Evolutionary conservation across 768 basidiomycete genomes (phyloP).

Genomic region (Lactifluus pinguis): DNA sequence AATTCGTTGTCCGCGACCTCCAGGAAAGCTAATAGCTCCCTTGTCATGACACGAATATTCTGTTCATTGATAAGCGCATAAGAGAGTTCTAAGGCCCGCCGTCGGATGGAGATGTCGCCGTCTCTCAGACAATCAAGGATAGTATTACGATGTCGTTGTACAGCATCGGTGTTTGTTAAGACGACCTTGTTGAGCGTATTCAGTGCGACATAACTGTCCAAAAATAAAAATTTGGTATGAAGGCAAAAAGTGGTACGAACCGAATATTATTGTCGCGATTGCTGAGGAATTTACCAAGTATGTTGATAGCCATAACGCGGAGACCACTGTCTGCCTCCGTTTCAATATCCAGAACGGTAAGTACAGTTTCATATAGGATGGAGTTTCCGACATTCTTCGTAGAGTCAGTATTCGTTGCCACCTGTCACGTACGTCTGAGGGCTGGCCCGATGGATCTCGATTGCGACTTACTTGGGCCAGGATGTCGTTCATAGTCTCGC

Average conservation of each 20-base stretch:
- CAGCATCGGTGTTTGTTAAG: slow-evolving; percentile 94
- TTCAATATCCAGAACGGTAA: slow-evolving; percentile 85
- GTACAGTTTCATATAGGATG: slow-evolving; percentile 94
- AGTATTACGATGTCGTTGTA: slow-evolving; percentile 95
- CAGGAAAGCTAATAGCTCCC: slow-evolving; percentile 91
- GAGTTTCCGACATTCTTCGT: slow-evolving; percentile 98
- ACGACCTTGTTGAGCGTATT: slow-evolving; percentile 99
- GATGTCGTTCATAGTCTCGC: slow-evolving; percentile 98
- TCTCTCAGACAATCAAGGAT: slow-evolving; percentile 99
- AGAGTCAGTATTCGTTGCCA: slow-evolving; percentile 98
- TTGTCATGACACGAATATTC: slow-evolving; percentile 85
- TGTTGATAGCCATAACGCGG: slow-evolving; percentile 99
- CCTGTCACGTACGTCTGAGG: slow-evolving; percentile 35
- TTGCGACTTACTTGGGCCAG: slow-evolving; percentile 65
- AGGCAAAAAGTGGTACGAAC: slow-evolving; percentile 35
- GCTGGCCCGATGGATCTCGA: not conserved
- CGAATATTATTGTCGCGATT: slow-evolving; percentile 99
- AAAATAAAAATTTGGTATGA: slow-evolving; percentile 1
- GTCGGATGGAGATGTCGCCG: slow-evolving; percentile 96
- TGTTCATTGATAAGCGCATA: slow-evolving; percentile 95
- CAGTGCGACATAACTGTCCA: slow-evolving; percentile 82
- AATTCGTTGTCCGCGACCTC: slow-evolving; percentile 99
- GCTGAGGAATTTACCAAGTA: slow-evolving; percentile 93
- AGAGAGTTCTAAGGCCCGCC: slow-evolving; percentile 91
- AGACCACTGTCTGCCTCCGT: slow-evolving; percentile 86